Evolutionary conservation across 139 green algal genomes (phyloP).

Genomic region (Closterium sp.): DNA sequence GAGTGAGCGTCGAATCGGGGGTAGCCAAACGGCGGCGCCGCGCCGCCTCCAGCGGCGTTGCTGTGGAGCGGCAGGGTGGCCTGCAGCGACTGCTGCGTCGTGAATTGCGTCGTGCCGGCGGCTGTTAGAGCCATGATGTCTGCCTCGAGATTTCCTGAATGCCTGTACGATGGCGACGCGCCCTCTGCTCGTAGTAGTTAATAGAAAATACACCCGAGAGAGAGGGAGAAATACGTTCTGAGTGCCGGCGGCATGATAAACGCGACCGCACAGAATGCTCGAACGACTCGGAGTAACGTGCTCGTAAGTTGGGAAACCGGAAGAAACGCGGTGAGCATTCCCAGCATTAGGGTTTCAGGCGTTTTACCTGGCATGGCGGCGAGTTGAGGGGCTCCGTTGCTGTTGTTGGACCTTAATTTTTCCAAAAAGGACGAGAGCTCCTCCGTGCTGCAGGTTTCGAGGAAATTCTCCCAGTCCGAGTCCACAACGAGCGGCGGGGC

Average conservation of each 20-base stretch:
- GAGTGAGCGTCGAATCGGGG: neutral
- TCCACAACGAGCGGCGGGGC: neutral
- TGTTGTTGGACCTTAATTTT: neutral
- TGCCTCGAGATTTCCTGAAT: neutral
- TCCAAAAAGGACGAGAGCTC: neutral
- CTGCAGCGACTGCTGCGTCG: neutral
- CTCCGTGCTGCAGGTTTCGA: neutral
- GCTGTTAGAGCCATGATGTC: neutral
- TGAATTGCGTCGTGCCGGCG: neutral
- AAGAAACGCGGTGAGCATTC: no score
- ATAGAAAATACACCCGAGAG: neutral
- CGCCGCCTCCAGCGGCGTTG: neutral
- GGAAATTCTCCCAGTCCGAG: neutral
- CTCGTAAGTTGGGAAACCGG: no score
- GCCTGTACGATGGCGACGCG: neutral
- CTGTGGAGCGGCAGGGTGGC: neutral
- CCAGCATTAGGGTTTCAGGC: no score
- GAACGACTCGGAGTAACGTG: no score
- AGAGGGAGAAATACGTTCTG: no score
- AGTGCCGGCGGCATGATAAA: no score
- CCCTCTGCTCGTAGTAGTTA: neutral
- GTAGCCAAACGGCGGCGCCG: no score
- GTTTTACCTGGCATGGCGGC: neutral
- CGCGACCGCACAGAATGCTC: no score
- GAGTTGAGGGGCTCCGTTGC: neutral